phyloP scores from a whole-genome alignment of 257 asterid genomes.

The Solanum ossicruentum region DNA sequence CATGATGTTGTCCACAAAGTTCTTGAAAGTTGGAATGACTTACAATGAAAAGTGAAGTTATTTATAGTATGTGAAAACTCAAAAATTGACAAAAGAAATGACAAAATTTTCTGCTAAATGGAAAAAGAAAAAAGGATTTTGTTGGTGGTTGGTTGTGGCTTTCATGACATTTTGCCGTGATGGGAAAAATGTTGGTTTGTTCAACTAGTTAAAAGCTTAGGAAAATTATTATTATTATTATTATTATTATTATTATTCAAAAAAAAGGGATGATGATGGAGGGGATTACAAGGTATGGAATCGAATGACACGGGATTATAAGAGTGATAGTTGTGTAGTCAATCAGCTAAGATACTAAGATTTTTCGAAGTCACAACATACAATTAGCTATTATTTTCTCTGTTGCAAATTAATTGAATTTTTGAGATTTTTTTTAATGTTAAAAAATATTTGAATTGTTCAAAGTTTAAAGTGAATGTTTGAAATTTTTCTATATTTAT shows the following conservation, averaged over 20 bases:
- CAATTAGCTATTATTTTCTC: background rate
- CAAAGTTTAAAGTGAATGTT: too few species aligned
- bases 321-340: too few species aligned
- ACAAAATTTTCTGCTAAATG: background rate
- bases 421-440: too few species aligned
- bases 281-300: too few species aligned
- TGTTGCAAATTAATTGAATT: too few species aligned
- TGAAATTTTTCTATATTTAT: too few species aligned
- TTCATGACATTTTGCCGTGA: conserved; percentile 15
- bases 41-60: background rate
- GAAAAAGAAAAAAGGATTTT: background rate
- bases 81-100: conserved; percentile 1
- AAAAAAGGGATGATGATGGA: accelerated
- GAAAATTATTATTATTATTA: background rate
- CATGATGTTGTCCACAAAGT: conserved; percentile 3
- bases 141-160: conserved; percentile 22
- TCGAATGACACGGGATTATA: background rate
- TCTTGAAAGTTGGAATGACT: background rate
- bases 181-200: conserved; percentile 9
- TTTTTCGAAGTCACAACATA: background rate
- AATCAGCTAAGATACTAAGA: too few species aligned
- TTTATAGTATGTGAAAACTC: background rate
- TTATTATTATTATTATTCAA: too few species aligned
- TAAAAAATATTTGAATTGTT: too few species aligned
- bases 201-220: background rate